Conservation (phyloP, 2,329 filamentous ascomycete genomes). For the Penicillium sp. region DNA sequence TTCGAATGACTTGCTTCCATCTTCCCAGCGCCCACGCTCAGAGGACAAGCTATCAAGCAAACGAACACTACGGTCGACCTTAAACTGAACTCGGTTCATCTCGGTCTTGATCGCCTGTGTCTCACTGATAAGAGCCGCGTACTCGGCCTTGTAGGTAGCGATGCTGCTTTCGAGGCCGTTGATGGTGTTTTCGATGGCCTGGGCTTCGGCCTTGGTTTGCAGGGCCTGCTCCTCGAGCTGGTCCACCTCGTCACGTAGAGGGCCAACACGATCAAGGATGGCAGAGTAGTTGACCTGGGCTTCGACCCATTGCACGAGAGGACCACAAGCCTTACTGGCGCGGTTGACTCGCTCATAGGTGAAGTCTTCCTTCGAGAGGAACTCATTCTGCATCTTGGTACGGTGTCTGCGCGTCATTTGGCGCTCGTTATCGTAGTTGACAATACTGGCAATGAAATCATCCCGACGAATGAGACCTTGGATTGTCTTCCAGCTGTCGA, state of each 20-base stretch:
- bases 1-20: conserved; percentile 96
- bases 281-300: conserved; percentile 98
- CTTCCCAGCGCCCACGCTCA: conserved; percentile 90
- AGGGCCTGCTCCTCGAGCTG: conserved; percentile 84
- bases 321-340: conserved; percentile 94
- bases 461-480: conserved; percentile 85
- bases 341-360: conserved; percentile 95
- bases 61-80: conserved; percentile 93
- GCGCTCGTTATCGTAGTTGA: conserved; percentile 92
- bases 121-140: conserved; percentile 92
- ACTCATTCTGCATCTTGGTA: conserved; percentile 88
- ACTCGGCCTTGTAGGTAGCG: conserved; percentile 91
- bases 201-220: conserved; percentile 89
- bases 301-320: conserved; percentile 93
- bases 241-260: conserved; percentile 83
- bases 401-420: conserved; percentile 86
- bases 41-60: conserved; percentile 93
- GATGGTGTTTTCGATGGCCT: conserved; percentile 87
- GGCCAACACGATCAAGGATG: conserved; percentile 90
- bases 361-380: conserved; percentile 89
- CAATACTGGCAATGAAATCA: conserved; percentile 96
- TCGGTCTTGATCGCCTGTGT: conserved; percentile 96
- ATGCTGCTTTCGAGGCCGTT: conserved; percentile 83
- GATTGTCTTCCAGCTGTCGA: conserved; percentile 87
- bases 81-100: conserved; percentile 95